phyloP scores from a whole-genome alignment of 495 filamentous ascomycete species.

The Amphirosellinia nigrospora region DNA sequence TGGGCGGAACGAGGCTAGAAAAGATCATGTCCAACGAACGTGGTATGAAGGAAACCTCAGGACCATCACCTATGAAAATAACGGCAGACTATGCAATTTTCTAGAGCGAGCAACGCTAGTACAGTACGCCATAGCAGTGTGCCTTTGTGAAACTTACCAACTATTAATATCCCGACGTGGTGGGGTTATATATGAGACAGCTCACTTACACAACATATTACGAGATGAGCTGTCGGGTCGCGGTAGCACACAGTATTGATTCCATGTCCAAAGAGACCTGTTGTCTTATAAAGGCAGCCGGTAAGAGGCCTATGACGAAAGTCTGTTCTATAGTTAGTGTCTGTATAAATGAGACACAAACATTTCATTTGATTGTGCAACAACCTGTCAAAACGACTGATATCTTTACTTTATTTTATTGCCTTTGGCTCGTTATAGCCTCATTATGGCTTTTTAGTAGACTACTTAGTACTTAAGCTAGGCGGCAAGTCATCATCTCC shows the following conservation, averaged over 20 bases:
- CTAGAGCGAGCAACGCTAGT: not conserved
- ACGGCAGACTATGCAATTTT: not conserved
- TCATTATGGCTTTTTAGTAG: not conserved
- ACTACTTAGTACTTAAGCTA: slow-evolving; percentile 42
- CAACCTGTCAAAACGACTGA: not conserved
- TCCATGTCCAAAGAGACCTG: not conserved
- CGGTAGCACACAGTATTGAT: not conserved
- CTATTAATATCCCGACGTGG: not conserved
- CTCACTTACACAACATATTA: slow-evolving; percentile 9
- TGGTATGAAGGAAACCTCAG: not conserved
- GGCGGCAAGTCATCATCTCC: slow-evolving; percentile 66
- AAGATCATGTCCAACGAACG: not conserved
- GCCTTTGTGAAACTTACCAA: not conserved
- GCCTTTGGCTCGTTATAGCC: not conserved
- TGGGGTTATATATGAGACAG: not conserved
- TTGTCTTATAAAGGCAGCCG: too few species aligned
- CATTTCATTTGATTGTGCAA: too few species aligned
- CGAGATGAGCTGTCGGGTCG: not conserved
- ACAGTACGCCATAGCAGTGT: not conserved
- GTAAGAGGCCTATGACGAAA: too few species aligned
- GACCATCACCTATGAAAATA: not conserved
- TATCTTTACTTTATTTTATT: not conserved
- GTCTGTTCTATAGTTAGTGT: too few species aligned
- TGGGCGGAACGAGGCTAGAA: not conserved
- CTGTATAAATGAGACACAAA: not conserved